Base-by-base conservation (phyloP, 495 filamentous ascomycete genomes). In the Clavariopsis aquatica region DNA sequence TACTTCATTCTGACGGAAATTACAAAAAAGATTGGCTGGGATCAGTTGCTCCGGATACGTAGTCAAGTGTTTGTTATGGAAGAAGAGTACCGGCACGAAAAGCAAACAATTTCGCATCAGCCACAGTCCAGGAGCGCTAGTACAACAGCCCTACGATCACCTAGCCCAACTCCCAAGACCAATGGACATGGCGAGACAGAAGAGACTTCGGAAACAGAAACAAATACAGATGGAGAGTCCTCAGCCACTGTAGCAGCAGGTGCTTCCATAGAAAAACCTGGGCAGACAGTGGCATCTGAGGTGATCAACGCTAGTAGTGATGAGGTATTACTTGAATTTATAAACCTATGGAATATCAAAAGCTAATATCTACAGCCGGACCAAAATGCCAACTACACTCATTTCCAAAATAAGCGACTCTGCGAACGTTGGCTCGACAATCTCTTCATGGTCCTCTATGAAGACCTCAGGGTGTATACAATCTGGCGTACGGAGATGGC, bases 21-120 rank as follows among this genome's bases (percentile, higher is more conserved):
- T 76, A 92, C 93, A 1, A 85, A 88, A 43, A 93, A 94, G 73
- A 96, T 98, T 70, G 95, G 94, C 27, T 98, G 94, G 94, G 94
- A 98, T 71, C 91, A 96, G 69, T 82, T 98, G 15, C 81, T 98
- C 26, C 93, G 89, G 72, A 92, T 92, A 66, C 84, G 94, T 54
- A 97, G 93, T 77, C 91, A 93, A 62, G 94, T 98, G 5, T 98
- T 98, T 69, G 95, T 98, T 28, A 98, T 98, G 94, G 94, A 98
- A 72, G 94, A 98, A 71, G 94, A 98, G 74, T 98, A 98, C 68
- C 85, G 95, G 17, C 87, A 84, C 56, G 94, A 98, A 76, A 93
- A 91, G 67, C 88, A 94, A 62, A 86, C 88, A 58, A 75, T 72
- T 79, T 49, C 64, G 36, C 64, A 66, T 9, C 55, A 57, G 27